Base-by-base conservation (phyloP, 2,329 filamentous ascomycete genomes). In the Colletotrichum filicis region DNA sequence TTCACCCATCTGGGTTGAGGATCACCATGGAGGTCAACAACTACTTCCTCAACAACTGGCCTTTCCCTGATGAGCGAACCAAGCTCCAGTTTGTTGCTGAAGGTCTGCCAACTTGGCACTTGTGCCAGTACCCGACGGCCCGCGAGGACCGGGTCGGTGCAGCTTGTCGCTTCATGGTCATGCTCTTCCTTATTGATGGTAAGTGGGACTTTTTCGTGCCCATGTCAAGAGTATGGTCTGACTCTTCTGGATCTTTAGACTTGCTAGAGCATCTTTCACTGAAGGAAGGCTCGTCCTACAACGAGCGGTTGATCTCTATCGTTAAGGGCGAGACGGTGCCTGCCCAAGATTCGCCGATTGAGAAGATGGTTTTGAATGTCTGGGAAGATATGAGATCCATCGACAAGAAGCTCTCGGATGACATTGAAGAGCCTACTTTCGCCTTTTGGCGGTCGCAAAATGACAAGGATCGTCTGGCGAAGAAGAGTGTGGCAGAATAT, bases 121-220 rank as follows among this genome's bases (percentile, higher is more conserved):
- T 42, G 16, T 64, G 61, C 46, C 46, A 64, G 26, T 64, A 64
- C 61, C 61, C 61, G 14, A 53, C 46, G n/a, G 52, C 61, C n/a
- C 22, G 28, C 42, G 30, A 53, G 16, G 61, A 55, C 24, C 61
- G 61, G 12, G 46, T 64, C n/a, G 26, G n/a, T 5, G 42, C 42
- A 8, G 61, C 61, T 22, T 64, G 61, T 22, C 26, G 52, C 30
- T 55, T 64, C n/a, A 22, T 46, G 22, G 46, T 64, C 4, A 64
- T 64, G 52, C 61, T 64, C n/a, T 64, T 64, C 26, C 61, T 64
- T 6, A 24, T 64, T 19, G 61, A 64, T 32, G 61, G 42, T 64
- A 60, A 26, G 32, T 76, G 37, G 37, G 5, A 42, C 37, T 19
- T 19, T 2, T 19, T 42, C 19, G 16, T 42, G 5, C 37, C 37